Base-by-base conservation (phyloP, 495 filamentous ascomycete species). In the Bacidia gigantensis region DNA sequence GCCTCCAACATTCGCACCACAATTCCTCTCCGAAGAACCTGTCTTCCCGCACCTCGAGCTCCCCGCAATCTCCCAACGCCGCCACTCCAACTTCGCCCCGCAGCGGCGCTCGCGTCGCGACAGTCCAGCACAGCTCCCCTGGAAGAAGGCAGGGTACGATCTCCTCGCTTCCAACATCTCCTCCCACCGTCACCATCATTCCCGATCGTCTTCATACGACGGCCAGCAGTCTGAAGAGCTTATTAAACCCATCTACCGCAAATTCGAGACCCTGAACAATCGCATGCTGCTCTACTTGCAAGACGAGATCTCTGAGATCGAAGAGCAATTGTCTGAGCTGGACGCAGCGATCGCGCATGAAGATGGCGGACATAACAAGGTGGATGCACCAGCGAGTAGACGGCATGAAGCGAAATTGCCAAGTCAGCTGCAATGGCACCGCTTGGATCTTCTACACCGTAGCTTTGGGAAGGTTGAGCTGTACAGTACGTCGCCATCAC, bases 281-380 rank as follows among this genome's bases (percentile, higher is more conserved):
- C 82, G 90, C 17, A 70, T 94, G 11, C 72, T 96, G 2, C 71
- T 96, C 1, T 79, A 92, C 60, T 76, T 96, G 0, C 89, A 94
- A 67, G 86, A 92, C 60, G 87, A 94, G 62, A 79, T 94, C 38
- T 72, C 78, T 1, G 83, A 90, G 48, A 70, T 92, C 47, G 86
- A 89, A 59, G 81, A 85, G 58, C 78, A 87, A 38, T 70, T 92
- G 0, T 73, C 78, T n/a, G 67, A 71, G 1, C 66, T 90, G 0
- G 88, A 95, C n/a, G 63, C 73, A 3, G 67, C 73, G 11, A 69
- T 71, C 35, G 65, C 76, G 0, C 69, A 75, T 26, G 73, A 80
- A 76, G 29, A 60, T 68, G 29, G 29, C 14, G 11, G n/a, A 10
- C 10, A n/a, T n/a, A 45, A 45, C 42, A 20, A 22, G 42, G 11